Evolutionary conservation across 306 rosid genomes (phyloP).

Genomic region (Cucurbita ficifolia): DNA sequence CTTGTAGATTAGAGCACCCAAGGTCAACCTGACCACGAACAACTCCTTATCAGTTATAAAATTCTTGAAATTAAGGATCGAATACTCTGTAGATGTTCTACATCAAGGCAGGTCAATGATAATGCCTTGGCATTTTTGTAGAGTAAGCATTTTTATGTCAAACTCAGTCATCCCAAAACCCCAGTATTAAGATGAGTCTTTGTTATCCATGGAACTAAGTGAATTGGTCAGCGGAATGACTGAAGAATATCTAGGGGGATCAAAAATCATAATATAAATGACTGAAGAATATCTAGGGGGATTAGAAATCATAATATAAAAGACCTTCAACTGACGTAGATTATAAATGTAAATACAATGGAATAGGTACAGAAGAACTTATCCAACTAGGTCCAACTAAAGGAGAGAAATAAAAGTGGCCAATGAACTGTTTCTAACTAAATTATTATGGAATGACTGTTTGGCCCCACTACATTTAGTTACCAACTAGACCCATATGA

Average conservation of each 20-base stretch:
- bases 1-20: constrained; percentile 28
- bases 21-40: constrained; percentile 23
- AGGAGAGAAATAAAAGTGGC: background rate
- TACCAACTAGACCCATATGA: too few relatives aligned
- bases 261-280: background rate
- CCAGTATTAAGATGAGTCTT: background rate
- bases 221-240: background rate
- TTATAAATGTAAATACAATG: background rate
- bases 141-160: background rate
- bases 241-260: background rate
- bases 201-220: background rate
- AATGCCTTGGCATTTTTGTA: background rate
- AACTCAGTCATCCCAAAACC: background rate
- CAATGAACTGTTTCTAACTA: background rate
- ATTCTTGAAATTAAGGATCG: background rate
- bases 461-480: too few relatives aligned
- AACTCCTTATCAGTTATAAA: constrained; percentile 1
- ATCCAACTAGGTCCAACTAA: background rate
- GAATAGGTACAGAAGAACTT: background rate
- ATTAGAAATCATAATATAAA: background rate
- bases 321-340: background rate
- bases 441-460: background rate
- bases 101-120: background rate
- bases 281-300: background rate
- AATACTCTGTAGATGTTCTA: background rate